Percentiles rank a stretch among this genome's conserved stretches.
These are phyloP conservation scores for Gymnopilus dilepis DNA, from an alignment of 768 basidiomycete species.

Conservation along the genomic window DNA sequence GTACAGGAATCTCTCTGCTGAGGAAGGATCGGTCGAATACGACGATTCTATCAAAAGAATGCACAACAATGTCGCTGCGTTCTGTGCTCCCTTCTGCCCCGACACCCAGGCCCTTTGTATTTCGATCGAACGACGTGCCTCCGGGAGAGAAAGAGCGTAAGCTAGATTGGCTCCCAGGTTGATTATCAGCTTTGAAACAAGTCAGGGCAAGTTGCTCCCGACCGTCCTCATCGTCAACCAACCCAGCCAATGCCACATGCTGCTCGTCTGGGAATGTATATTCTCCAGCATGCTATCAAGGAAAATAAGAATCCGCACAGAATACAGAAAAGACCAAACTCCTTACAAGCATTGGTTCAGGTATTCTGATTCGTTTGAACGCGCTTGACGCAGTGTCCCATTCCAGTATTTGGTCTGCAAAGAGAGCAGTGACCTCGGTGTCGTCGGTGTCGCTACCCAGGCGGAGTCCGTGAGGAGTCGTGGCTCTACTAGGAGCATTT, in stretches of 20 bases:
- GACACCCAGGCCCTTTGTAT: constrained; percentile 15
- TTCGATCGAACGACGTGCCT: constrained; percentile 14
- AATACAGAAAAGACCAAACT: neutral
- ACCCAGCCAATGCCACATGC: constrained; percentile 16
- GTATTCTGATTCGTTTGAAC: constrained; percentile 15
- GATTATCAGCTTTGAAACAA: constrained; percentile 12
- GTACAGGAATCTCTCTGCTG: constrained; percentile 9
- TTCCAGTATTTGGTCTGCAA: constrained; percentile 22
- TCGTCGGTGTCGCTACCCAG: constrained; percentile 17
- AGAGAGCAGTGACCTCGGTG: constrained; percentile 3
- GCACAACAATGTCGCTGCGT: constrained; percentile 15
- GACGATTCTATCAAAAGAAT: constrained; percentile 23
- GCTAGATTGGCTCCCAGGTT: constrained; percentile 6
- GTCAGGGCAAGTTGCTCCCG: constrained; percentile 18
- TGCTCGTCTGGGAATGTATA: constrained; percentile 12
- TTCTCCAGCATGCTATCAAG: constrained; percentile 13
- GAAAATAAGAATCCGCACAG: neutral
- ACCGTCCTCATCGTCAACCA: constrained; percentile 13
- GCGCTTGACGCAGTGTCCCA: constrained; percentile 19
- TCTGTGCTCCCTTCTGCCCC: constrained; percentile 14
- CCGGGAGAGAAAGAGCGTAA: constrained; percentile 20
- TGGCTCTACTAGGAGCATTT: constrained; percentile 12
- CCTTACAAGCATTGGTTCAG: constrained; percentile 18
- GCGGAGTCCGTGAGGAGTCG: constrained; percentile 12
- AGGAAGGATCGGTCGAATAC: constrained; percentile 18